These are phyloP conservation scores for Monilinia polystroma DNA, from an alignment of 2,329 filamentous ascomycete genomes.

Conservation along the genomic window DNA sequence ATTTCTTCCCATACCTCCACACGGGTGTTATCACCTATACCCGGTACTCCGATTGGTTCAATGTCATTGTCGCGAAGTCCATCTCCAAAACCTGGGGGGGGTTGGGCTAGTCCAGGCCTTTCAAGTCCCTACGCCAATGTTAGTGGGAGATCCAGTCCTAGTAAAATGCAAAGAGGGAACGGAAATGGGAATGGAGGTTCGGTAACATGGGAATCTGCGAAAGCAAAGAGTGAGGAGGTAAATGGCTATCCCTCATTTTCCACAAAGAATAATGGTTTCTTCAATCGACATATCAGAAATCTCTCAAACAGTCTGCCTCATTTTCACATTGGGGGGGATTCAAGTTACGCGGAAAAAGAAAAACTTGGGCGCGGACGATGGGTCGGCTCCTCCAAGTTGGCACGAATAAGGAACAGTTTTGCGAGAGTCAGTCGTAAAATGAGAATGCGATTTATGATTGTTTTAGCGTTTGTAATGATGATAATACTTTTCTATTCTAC, in stretches of 20 bases:
- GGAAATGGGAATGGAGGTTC: slow-evolving; percentile 54
- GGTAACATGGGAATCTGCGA: slow-evolving; percentile 80
- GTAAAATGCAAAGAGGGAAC: slow-evolving; percentile 46
- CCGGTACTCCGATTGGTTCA: slow-evolving; percentile 52
- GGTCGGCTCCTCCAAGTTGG: slow-evolving; percentile 49
- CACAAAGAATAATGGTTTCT: slow-evolving; percentile 82
- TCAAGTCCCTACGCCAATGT: slow-evolving; percentile 58
- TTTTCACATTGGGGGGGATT: slow-evolving; percentile 56
- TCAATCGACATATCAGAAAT: slow-evolving; percentile 77
- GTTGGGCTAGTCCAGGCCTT: slow-evolving; percentile 83
- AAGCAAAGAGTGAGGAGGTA: slow-evolving; percentile 71
- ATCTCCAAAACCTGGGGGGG: slow-evolving; percentile 78
- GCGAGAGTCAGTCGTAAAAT: slow-evolving; percentile 61
- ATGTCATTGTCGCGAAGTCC: slow-evolving; percentile 90
- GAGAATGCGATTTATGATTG: slow-evolving; percentile 61
- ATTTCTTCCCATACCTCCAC: slow-evolving; percentile 24
- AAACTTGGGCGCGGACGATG: slow-evolving; percentile 64
- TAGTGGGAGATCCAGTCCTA: slow-evolving; percentile 69
- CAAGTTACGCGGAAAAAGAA: slow-evolving; percentile 70
- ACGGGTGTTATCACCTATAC: slow-evolving; percentile 37
- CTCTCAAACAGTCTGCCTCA: slow-evolving; percentile 77
- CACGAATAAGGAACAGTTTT: slow-evolving; percentile 48
- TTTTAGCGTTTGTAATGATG: slow-evolving; percentile 59
- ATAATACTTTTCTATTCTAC: slow-evolving; percentile 68
- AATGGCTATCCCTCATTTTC: slow-evolving; percentile 77